Evolutionary conservation across 805 yeast genomes (phyloP), one percentile per base, ranked within the genome.

Genomic region (Alloascoidea hylecoeti): DNA sequence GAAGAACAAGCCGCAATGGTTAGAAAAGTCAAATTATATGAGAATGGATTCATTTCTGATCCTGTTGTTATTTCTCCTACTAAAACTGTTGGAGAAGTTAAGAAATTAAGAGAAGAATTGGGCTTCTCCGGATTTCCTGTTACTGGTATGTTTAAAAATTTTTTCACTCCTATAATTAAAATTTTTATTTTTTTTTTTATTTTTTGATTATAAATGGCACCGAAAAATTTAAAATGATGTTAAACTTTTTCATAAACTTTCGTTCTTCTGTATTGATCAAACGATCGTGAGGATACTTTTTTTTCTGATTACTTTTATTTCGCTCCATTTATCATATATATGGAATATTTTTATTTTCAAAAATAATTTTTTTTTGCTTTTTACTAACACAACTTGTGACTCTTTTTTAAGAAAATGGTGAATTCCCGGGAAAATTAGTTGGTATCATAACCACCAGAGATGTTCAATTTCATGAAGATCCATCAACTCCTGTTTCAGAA

Each of bases 1-100:
- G 97, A 89, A 40, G 97, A 86, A 60, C 98, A 92, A 67, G 98
- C 98, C 42, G 95, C 76, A 49, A 92, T 92, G 97, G 98, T 92
- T 45, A 81, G 72, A 61, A 83, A 82, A 65, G 98, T 92, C 50
- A 92, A 92, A 75, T 86, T 82, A 63, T 92, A 67, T 66, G 98
- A 92, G 69, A 92, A 92, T 60, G 98, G 98, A 28, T 92, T 92
- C 70, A 92, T 92, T 57, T 81, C 80, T 53, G 92, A 85, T 53
- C 98, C 96, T 35, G 74, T 89, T 45, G 96, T 84, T 41, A 75
- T 92, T 45, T 52, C 80, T 35, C 94, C 96, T 44, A 52, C 63
- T 17, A 60, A 66, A 46, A 79, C 95, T 40, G 92, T 92, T 49
- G 82, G 77, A 44, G 83, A 88, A 56, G 82, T 85, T 46, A 80